Evolutionary conservation across 129 eudicot species (phyloP), one percentile per base, ranked within the genome.

Genomic region (Centaurea solstitialis): DNA sequence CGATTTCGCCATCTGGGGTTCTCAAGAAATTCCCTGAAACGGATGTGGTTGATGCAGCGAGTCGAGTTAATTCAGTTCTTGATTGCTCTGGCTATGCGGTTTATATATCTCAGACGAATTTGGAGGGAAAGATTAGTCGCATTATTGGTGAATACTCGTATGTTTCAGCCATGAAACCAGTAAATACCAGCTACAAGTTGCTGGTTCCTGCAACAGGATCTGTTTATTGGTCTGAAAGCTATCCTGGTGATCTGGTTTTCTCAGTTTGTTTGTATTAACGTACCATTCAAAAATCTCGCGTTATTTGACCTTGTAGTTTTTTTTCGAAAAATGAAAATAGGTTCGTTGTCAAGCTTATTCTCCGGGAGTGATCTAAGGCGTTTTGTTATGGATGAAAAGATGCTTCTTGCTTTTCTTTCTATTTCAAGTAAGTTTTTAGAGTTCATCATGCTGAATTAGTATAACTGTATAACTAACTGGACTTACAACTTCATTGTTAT

Each of bases 51-150:
- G 82, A 88, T 68, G 69, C 83, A 18, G 97, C 90, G 23, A 79
- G 91, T 62, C 96, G 88, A 85, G 93, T 84, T 65, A 84, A 88
- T 69, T 96, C 91, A 7, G 76, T 88, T 43, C 86, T 93, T 84
- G 98, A 93, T 84, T 96, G 99, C 83, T 96, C 98, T 17, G 99
- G 99, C 15, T 91, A 84, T 80, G 99, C 89, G 4, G 87, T 93
- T 73, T 93, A 91, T 76, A 77, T 91, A 70, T 85, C 96, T 80
- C 97, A 88, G 79, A 91, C 94, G 37, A 86, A 75, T 38, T 77
- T 96, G 89, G 94, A 91, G 37, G 92, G 92, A 70, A 91, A 87
- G 75, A 75, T 39, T 50, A 82, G 91, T 65, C 91, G 23, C 62
- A 79, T 20, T 28, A 41, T 79, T 65, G 89, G 87, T 70, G 95